Evolutionary conservation across 1,284 basidiomycete genomes (phyloP).

Genomic region (Irpex rosettiformis): DNA sequence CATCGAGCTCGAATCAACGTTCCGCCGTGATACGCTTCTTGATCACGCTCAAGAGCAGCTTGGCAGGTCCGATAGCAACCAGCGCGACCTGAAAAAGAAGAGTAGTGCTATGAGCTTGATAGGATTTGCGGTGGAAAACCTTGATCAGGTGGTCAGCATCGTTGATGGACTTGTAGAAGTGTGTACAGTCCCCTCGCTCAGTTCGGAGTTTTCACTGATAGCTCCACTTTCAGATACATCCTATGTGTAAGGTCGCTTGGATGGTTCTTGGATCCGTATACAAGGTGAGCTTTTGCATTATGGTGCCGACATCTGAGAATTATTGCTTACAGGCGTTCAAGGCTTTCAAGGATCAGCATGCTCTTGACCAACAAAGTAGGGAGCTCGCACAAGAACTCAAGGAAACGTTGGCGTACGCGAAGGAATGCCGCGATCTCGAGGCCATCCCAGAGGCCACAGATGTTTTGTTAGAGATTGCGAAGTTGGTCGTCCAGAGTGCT

Average conservation of each 20-base stretch:
- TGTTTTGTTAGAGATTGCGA: conserved; percentile 7
- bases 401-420: conserved; percentile 6
- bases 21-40: neutral
- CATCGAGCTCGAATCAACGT: neutral
- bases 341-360: conserved; percentile 5
- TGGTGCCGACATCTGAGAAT: neutral
- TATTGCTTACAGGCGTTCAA: neutral
- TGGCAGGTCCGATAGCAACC: neutral
- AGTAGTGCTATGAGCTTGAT: neutral
- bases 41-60: conserved; percentile 8
- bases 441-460: conserved; percentile 2
- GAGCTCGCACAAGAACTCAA: conserved; percentile 2
- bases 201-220: neutral
- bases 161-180: conserved; percentile 11
- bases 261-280: conserved; percentile 12
- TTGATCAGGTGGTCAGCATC: conserved; percentile 9
- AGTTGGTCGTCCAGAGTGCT: conserved; percentile 7
- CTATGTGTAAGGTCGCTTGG: conserved; percentile 13
- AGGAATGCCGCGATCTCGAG: conserved; percentile 7
- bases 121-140: conserved; percentile 6
- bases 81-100: neutral
- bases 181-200: neutral
- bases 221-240: no score
- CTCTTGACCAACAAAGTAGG: neutral
- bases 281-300: conserved; percentile 3